Evolutionary conservation across 2,329 filamentous ascomycete species (phyloP), one percentile per base, ranked within the genome.

Genomic region (Cordyceps pruinosa): DNA sequence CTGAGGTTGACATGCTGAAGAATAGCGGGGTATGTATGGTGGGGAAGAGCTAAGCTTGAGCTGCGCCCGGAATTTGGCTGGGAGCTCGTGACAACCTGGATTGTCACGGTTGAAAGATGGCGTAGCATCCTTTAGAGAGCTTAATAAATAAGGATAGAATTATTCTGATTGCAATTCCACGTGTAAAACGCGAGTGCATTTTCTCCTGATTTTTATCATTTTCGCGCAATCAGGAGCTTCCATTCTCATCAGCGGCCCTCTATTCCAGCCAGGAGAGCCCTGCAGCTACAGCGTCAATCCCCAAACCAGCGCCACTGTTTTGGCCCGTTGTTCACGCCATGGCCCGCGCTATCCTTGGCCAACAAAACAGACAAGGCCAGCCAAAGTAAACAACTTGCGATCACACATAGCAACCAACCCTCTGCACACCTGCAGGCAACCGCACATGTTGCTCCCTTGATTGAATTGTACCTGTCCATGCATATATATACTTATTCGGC

Each of bases 331-430:
- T n/a, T 46, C 41, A 41, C 51, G 53, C 44, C 45, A 3, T 56
- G 53, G 52, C 44, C 35, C 42, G 52, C 44, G 35, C 42, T 34
- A 21, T 23, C 13, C 25, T 10, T 21, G 26, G 46, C 30, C 19
- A 49, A 56, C 35, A 56, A 41, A 56, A 56, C 45, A 56, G 32
- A 23, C 25, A 48, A 23, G 8, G 10, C 53, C 1, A 19, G n/a
- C 17, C 26, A 48, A 56, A 56, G 53, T 56, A 56, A 56, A 56
- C 53, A n/a, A 56, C 25, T 49, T 41, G 23, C 34, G n/a, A n/a
- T n/a, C n/a, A n/a, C n/a, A n/a, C n/a, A 37, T 42, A 34, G 53
- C 34, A 48, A 49, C 45, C 53, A 56, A 41, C n/a, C 53, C 1
- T 34, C 15, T 19, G 26, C 45, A 50, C 25, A 13, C 35, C 23